These are phyloP conservation scores for Sporisorium sorghi DNA, from an alignment of 1,284 basidiomycete genomes.

Conservation along the genomic window DNA sequence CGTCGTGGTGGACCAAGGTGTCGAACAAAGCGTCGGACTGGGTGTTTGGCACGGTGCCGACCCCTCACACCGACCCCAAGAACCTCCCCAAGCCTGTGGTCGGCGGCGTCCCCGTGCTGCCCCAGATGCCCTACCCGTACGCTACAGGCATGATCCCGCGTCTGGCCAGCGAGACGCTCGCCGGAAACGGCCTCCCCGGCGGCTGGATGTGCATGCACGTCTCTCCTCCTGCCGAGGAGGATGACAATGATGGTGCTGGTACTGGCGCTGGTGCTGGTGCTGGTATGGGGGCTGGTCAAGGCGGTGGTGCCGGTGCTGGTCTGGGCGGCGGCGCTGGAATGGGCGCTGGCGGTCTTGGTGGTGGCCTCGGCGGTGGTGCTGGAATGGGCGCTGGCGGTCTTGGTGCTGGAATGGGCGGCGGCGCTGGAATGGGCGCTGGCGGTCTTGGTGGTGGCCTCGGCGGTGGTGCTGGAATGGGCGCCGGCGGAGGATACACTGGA, in stretches of 20 bases:
- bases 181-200: constrained; percentile 25
- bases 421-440: constrained; percentile 1
- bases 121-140: constrained; percentile 42
- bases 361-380: too few species aligned
- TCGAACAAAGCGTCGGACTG: constrained; percentile 36
- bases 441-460: too few species aligned
- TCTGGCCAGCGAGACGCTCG: constrained; percentile 27
- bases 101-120: constrained; percentile 20
- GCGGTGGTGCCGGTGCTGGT: not conserved
- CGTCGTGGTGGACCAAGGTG: constrained; percentile 27
- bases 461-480: too few species aligned
- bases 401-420: not conserved
- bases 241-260: not conserved
- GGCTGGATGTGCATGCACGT: constrained; percentile 41
- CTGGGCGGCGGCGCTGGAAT: not conserved
- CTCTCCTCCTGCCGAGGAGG: constrained; percentile 6
- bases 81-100: constrained; percentile 15
- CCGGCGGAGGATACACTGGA: not conserved
- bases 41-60: constrained; percentile 29
- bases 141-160: constrained; percentile 40
- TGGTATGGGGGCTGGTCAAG: constrained; percentile 4
- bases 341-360: not conserved
- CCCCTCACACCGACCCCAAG: not conserved
- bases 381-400: not conserved
- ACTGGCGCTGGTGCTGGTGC: not conserved